Base-by-base conservation (phyloP, 495 filamentous ascomycete genomes). In the Bryoglossum gracile region DNA sequence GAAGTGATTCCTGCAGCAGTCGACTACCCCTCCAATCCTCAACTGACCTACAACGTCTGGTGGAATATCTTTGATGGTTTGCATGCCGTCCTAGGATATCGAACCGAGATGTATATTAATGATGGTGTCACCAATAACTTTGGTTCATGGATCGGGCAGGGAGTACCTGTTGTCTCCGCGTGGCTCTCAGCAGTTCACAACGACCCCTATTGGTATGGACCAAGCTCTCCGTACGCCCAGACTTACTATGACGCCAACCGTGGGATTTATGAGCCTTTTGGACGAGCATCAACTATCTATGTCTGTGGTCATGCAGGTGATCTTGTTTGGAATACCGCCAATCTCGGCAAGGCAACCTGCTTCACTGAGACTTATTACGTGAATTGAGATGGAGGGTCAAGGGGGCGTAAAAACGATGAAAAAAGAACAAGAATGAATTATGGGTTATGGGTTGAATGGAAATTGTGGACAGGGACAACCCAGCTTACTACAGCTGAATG, bases 301-400 rank as follows among this genome's bases (percentile, higher is more conserved):
- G 43, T 35, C 23, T 46, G 43, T 23, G 43, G 43, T 5, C 43
- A 46, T 46, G 28, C 17, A 11, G 18, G 23, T n/a, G 43, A 46
- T 35, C 14, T 33, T 9, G 43, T 46, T 10, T 46, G 5, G 24
- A 46, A 46, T 22, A 26, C 28, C 35, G 43, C 25, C 4, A 33
- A 33, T 21, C 8, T 46, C 28, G 26, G 26, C 24, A 46, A 33
- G 43, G 43, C 43, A 8, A 35, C 10, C 18, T 46, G 43, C 18
- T 19, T 46, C 6, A 19, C 25, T 13, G 16, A 33, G 24, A 17
- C n/a, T 8, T 46, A 35, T 33, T 46, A 42, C 18, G n/a, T n/a
- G n/a, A n/a, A n/a, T n/a, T n/a, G n/a, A n/a, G n/a, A n/a, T n/a
- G n/a, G n/a, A n/a, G n/a, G n/a, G n/a, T n/a, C n/a, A n/a, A n/a